A percentile compares a stretch with the other conserved stretches of the same genome.
phyloP scores from a whole-genome alignment of 805 yeast species.

The Saccharomycopsis fodiens region DNA sequence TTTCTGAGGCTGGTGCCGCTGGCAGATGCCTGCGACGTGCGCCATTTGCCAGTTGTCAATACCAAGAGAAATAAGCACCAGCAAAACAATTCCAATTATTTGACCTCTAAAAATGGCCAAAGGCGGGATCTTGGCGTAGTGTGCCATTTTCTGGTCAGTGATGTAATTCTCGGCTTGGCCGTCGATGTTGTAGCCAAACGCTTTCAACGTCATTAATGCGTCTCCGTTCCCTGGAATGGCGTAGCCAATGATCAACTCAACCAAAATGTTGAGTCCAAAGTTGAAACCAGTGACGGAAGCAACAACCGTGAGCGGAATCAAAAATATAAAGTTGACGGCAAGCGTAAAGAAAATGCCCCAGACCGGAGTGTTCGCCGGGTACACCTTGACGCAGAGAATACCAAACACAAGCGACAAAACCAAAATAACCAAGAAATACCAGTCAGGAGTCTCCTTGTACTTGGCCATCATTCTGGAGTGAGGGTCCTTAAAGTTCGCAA shows the following conservation, averaged over 20 bases:
- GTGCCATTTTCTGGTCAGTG: conserved; percentile 47
- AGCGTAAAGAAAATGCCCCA: conserved; percentile 51
- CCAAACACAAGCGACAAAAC: conserved; percentile 38
- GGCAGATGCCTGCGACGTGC: conserved; percentile 30
- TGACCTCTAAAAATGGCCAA: no score
- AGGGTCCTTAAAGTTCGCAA: conserved; percentile 37
- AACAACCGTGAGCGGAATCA: conserved; percentile 43
- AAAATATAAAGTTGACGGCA: conserved; percentile 40
- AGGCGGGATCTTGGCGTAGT: conserved; percentile 47
- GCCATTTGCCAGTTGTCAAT: conserved; percentile 30
- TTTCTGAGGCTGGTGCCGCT: conserved; percentile 28
- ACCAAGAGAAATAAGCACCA: conserved; percentile 27
- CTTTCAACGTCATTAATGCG: conserved; percentile 44
- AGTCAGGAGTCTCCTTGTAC: conserved; percentile 52
- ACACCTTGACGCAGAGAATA: conserved; percentile 37
- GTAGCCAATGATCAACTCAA: conserved; percentile 48
- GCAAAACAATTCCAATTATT: conserved; percentile 28
- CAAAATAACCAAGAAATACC: conserved; percentile 42
- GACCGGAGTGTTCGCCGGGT: no score
- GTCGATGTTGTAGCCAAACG: conserved; percentile 50
- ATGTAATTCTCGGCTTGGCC: conserved; percentile 56
- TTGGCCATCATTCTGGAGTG: no score
- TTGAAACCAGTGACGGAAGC: conserved; percentile 39
- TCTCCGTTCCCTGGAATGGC: conserved; percentile 47
- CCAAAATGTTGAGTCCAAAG: conserved; percentile 41